A percentile compares a stretch with the other conserved stretches of the same genome.
Conservation (phyloP, 2,329 filamentous ascomycete species). For the Cytospora chrysosperma region DNA sequence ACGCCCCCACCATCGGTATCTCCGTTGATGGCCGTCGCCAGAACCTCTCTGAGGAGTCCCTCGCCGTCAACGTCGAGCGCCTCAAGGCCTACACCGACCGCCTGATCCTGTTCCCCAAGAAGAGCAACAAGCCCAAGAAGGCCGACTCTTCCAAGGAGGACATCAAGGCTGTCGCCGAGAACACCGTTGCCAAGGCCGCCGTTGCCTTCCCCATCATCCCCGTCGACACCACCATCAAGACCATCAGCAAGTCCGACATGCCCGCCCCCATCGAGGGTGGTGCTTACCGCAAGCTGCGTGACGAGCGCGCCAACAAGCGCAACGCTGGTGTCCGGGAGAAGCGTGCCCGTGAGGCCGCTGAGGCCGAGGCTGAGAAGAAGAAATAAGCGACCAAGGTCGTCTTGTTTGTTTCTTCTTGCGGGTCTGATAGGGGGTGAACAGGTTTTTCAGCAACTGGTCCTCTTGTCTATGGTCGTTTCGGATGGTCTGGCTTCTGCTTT, state of each 20-base stretch:
- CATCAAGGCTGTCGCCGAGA: constrained; percentile 60
- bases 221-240: constrained; percentile 62
- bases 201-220: constrained; percentile 71
- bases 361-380: constrained; percentile 74
- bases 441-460: constrained; percentile 22
- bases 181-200: constrained; percentile 51
- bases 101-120: constrained; percentile 96
- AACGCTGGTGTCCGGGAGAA: constrained; percentile 85
- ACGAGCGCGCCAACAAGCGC: constrained; percentile 80
- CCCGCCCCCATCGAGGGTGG: constrained; percentile 74
- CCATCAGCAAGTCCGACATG: constrained; percentile 81
- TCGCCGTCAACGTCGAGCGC: constrained; percentile 92
- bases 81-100: constrained; percentile 97
- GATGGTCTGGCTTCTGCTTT: constrained; percentile 27
- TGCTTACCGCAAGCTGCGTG: constrained; percentile 83
- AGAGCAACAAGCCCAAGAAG: constrained; percentile 89
- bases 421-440: constrained; percentile 13
- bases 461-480: constrained; percentile 27
- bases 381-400: constrained; percentile 59
- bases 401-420: constrained; percentile 9
- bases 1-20: constrained; percentile 96
- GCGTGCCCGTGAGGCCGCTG: constrained; percentile 84
- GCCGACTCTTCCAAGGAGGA: constrained; percentile 87
- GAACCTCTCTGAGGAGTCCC: constrained; percentile 95
- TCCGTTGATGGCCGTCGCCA: constrained; percentile 92